Percentiles rank a stretch among this genome's conserved stretches.
Evolutionary conservation across 2,329 filamentous ascomycete species (phyloP).

Genomic region (Kalmusia sp.): DNA sequence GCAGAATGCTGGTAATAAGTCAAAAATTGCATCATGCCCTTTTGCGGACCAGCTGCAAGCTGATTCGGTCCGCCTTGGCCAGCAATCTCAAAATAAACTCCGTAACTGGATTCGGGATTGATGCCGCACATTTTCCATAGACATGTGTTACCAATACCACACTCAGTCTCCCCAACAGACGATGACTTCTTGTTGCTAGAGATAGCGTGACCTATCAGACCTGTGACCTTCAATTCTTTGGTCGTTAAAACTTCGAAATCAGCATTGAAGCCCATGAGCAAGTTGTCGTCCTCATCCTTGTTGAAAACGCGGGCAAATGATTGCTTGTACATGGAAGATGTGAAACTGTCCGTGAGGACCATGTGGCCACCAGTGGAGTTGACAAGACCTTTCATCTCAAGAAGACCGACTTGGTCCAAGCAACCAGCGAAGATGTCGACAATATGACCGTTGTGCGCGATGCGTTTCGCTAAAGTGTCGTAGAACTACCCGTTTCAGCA

Average conservation of each 20-base stretch:
- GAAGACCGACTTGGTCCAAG: conserved; percentile 92
- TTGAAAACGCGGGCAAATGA: conserved; percentile 97
- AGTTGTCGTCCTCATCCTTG: conserved; percentile 92
- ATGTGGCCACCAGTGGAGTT: conserved; percentile 98
- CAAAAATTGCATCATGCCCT: conserved; percentile 96
- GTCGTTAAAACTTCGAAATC: conserved; percentile 95
- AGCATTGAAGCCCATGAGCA: conserved; percentile 98
- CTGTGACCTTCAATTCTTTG: conserved; percentile 97
- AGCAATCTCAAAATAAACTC: conserved; percentile 97
- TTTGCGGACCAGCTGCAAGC: conserved; percentile 85
- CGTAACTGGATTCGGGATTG: conserved; percentile 91
- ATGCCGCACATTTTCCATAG: conserved; percentile 99
- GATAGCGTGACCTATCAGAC: conserved; percentile 93
- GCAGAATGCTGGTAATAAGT: conserved; percentile 99
- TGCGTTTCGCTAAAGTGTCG: conserved; percentile 89
- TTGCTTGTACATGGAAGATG: conserved; percentile 98
- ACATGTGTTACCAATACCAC: conserved; percentile 97
- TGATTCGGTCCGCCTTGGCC: conserved; percentile 86
- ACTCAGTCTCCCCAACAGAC: conserved; percentile 96
- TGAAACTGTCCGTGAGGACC: conserved; percentile 98
- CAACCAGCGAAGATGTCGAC: conserved; percentile 98
- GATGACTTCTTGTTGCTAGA: conserved; percentile 98
- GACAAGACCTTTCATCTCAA: conserved; percentile 97
- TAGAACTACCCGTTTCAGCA: conserved; percentile 71
- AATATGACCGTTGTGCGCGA: conserved; percentile 94